A percentile compares a stretch with the other conserved stretches of the same genome.
phyloP scores from a whole-genome alignment of 2,329 filamentous ascomycete genomes.

The Stromatinia cepivora region DNA sequence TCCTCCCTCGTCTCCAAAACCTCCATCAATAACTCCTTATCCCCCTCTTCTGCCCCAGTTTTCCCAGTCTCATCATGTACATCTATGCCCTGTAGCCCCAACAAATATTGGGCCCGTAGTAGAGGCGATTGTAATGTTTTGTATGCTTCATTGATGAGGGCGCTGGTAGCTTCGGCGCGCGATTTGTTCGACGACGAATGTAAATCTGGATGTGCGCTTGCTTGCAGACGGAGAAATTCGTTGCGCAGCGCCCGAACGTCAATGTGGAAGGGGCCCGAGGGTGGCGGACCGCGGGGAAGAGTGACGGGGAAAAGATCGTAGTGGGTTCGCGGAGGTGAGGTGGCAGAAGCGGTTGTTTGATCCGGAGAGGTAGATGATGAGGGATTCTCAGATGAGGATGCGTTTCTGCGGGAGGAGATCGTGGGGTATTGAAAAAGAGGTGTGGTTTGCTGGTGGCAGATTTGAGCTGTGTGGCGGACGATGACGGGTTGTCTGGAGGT shows the following conservation, averaged over 20 bases:
- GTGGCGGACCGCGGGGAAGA: slow-evolving; percentile 75
- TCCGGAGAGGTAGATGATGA: neutral
- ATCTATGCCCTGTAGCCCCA: slow-evolving; percentile 70
- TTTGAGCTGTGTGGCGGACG: slow-evolving; percentile 5
- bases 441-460: slow-evolving; percentile 3
- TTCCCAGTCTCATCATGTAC: slow-evolving; percentile 55
- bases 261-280: slow-evolving; percentile 72
- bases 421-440: neutral
- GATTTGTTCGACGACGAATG: slow-evolving; percentile 52
- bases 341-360: neutral
- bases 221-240: slow-evolving; percentile 86
- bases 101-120: slow-evolving; percentile 82
- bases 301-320: slow-evolving; percentile 88
- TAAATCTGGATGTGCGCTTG: slow-evolving; percentile 69
- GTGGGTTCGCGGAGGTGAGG: slow-evolving; percentile 53
- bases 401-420: neutral
- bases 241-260: slow-evolving; percentile 68
- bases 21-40: slow-evolving; percentile 68
- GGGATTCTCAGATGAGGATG: neutral
- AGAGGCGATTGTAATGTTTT: slow-evolving; percentile 78
- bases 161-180: slow-evolving; percentile 73
- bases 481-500: neutral
- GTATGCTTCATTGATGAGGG: slow-evolving; percentile 89
- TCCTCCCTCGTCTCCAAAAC: slow-evolving; percentile 78
- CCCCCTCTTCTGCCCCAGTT: slow-evolving; percentile 72